Conservation (phyloP, 1,284 basidiomycete species). For the Thecaphora thlaspeos region DNA sequence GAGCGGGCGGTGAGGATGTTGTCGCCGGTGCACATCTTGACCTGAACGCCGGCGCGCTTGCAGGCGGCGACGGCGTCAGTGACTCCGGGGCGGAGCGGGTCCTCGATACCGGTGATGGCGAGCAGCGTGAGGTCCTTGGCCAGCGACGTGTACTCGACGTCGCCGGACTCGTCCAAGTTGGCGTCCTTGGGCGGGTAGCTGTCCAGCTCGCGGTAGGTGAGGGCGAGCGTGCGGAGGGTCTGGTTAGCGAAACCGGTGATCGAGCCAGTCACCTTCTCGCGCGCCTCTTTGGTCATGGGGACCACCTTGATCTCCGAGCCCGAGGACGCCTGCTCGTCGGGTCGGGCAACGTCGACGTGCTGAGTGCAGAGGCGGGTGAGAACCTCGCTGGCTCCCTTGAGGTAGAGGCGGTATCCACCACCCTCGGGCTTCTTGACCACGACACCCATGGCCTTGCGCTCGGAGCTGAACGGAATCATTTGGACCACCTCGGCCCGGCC, state of each 20-base stretch:
- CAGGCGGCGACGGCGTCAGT: constrained; percentile 82
- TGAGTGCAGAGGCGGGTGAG: constrained; percentile 72
- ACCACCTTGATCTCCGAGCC: constrained; percentile 62
- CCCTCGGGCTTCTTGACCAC: constrained; percentile 70
- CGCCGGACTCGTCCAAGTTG: constrained; percentile 61
- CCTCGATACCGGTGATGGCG: constrained; percentile 88
- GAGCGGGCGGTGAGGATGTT: constrained; percentile 84
- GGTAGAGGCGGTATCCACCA: constrained; percentile 69
- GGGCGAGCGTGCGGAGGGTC: constrained; percentile 83
- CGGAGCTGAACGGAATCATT: constrained; percentile 92
- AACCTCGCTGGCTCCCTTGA: constrained; percentile 95
- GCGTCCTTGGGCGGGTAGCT: constrained; percentile 72
- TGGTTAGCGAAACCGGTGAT: constrained; percentile 98
- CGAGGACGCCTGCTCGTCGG: constrained; percentile 64
- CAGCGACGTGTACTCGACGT: constrained; percentile 72
- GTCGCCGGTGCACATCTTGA: constrained; percentile 99
- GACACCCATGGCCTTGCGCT: constrained; percentile 94
- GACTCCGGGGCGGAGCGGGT: constrained; percentile 88
- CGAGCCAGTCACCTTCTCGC: constrained; percentile 77
- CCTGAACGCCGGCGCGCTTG: constrained; percentile 81
- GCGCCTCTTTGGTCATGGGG: constrained; percentile 60
- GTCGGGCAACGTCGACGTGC: constrained; percentile 69
- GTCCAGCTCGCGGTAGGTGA: constrained; percentile 86
- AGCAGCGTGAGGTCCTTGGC: constrained; percentile 77
- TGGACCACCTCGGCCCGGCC: constrained; percentile 72